These are phyloP conservation scores for Penicillium canescens DNA, from an alignment of 495 filamentous ascomycete genomes.

Conservation along the genomic window DNA sequence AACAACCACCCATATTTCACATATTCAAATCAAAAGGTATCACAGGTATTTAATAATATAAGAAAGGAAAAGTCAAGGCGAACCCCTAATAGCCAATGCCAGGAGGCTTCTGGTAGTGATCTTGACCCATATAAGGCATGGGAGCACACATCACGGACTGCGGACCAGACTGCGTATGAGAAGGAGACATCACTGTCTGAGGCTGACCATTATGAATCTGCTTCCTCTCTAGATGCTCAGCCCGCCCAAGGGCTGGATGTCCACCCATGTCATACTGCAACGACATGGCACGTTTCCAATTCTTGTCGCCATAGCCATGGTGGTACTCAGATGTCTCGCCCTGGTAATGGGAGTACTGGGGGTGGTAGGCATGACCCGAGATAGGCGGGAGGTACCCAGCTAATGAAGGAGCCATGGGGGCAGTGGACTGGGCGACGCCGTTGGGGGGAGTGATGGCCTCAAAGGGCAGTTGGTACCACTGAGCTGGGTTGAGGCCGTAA, in stretches of 20 bases:
- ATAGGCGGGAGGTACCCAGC: slow-evolving; percentile 20
- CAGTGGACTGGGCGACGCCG: slow-evolving; percentile 25
- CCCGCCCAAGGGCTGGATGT: slow-evolving; percentile 12
- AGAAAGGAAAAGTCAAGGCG: neutral
- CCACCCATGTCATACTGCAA: slow-evolving; percentile 31
- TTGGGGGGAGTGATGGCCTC: slow-evolving; percentile 30
- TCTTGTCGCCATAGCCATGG: slow-evolving; percentile 28
- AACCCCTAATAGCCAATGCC: slow-evolving; percentile 26
- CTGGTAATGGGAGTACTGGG: slow-evolving; percentile 17
- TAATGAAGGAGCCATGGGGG: slow-evolving; percentile 27
- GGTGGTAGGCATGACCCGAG: slow-evolving; percentile 18
- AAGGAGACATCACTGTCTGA: slow-evolving; percentile 22
- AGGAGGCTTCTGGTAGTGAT: slow-evolving; percentile 22
- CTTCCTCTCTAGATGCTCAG: slow-evolving; percentile 27
- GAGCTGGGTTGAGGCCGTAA: slow-evolving; percentile 19
- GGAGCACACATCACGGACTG: slow-evolving; percentile 36
- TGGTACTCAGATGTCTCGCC: slow-evolving; percentile 19
- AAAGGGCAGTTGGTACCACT: slow-evolving; percentile 39
- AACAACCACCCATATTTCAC: slow-evolving; percentile 19
- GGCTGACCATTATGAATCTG: slow-evolving; percentile 13
- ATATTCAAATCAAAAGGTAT: slow-evolving; percentile 7
- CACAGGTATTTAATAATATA: slow-evolving; percentile 9
- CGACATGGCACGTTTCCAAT: slow-evolving; percentile 37
- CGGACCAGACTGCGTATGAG: slow-evolving; percentile 25
- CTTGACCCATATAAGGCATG: slow-evolving; percentile 29